Base-by-base conservation (phyloP, 176 grass and related monocot species). In the Zizania latifolia region DNA sequence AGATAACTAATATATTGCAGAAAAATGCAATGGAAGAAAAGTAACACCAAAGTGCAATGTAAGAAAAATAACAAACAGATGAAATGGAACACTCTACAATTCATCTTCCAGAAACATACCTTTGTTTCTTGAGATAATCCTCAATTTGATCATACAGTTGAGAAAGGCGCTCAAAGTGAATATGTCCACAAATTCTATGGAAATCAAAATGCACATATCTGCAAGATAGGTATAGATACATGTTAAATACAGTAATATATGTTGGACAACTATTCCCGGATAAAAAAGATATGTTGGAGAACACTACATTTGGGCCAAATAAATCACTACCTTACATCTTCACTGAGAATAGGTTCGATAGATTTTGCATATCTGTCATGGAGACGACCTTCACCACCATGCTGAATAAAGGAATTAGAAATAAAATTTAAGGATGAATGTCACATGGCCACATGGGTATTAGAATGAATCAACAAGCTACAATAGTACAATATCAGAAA, bases 141-240 rank as follows among this genome's bases (percentile, higher is more conserved):
- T n/a, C n/a, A n/a, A n/a, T n/a, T n/a, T n/a, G n/a, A 75, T 87
- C 88, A 67, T 97, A 93, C 65, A 97, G 88, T 51, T 89, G 73
- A 72, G 94, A 93, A 28, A 97, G 94, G 16, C 83, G 94, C 51
- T 97, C 94, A 58, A 97, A 97, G 71, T 97, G 94, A 75, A 91
- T 60, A 85, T 97, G 90, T 3, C 94, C 94, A 26, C 94, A 97
- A 70, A 97, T 86, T 66, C 58, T 80, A 83, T 97, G 94, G 59
- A 97, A 97, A 70, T 97, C 94, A 53, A 93, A 93, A 84, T 93
- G 94, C 45, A 97, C 41, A 78, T 97, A 97, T 86, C 94, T 97
- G 77, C 72, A 82, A 74, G 38, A n/a, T 19, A 55, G 29, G 57
- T 63, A 84, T 76, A 31, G 37, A 86, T 36, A 27, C 51, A 62